Conservation (phyloP, 139 green algal genomes). For the Picochlorum sp. region DNA sequence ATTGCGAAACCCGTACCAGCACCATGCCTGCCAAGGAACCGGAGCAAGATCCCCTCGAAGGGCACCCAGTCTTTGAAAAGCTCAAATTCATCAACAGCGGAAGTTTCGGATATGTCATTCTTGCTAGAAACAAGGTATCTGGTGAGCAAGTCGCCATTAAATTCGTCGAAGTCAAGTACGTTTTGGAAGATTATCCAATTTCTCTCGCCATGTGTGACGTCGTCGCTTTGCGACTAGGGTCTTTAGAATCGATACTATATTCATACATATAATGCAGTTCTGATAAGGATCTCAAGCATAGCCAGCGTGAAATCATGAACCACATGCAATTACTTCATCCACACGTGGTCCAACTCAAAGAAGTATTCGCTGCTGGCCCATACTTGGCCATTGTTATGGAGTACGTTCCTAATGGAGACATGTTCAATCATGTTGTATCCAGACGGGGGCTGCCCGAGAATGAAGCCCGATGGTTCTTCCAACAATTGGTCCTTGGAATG, state of each 20-base stretch:
- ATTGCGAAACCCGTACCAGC: not conserved
- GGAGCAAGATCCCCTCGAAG: constrained; percentile 13
- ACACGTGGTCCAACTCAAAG: constrained; percentile 49
- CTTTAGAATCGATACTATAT: not conserved
- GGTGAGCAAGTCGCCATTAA: constrained; percentile 43
- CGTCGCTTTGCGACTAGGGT: too few relatives aligned
- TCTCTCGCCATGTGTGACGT: too few relatives aligned
- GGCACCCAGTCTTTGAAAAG: constrained; percentile 21
- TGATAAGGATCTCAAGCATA: constrained; percentile 26
- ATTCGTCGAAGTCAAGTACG: constrained; percentile 27
- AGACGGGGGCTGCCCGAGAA: constrained; percentile 38
- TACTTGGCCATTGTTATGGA: constrained; percentile 76
- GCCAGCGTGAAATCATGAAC: constrained; percentile 50
- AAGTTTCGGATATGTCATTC: constrained; percentile 47
- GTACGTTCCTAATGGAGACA: constrained; percentile 62
- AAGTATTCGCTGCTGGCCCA: constrained; percentile 27
- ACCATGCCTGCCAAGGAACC: constrained; percentile 12
- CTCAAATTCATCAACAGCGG: constrained; percentile 39
- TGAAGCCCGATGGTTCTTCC: constrained; percentile 55
- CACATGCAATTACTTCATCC: constrained; percentile 49
- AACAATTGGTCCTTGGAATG: constrained; percentile 47
- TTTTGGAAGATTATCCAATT: not conserved
- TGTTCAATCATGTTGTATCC: constrained; percentile 47
- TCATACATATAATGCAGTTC: constrained; percentile 9
- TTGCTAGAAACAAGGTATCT: constrained; percentile 31